These are phyloP conservation scores for Leccinum arenicola DNA, from an alignment of 768 basidiomycete species.

Conservation along the genomic window DNA sequence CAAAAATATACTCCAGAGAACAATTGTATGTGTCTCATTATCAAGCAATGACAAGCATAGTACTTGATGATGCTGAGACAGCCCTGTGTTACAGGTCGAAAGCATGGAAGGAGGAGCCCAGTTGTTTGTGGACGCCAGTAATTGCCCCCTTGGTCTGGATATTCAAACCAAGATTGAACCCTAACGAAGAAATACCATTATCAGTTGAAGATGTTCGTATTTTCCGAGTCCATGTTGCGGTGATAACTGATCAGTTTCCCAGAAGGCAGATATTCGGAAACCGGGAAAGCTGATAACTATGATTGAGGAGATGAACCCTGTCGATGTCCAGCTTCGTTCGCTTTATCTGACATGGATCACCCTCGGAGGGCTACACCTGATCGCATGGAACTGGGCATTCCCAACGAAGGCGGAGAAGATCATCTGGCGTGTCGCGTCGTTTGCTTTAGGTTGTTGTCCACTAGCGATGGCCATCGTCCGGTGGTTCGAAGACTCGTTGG, in stretches of 20 bases:
- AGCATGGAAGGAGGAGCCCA: not conserved
- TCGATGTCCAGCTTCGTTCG: not conserved
- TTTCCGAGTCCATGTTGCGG: too few species aligned
- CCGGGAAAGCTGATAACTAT: not conserved
- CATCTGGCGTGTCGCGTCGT: not conserved
- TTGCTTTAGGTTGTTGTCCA: not conserved
- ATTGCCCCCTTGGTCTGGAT: not conserved
- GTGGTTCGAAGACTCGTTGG: not conserved
- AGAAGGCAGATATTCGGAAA: not conserved
- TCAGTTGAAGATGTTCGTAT: not conserved
- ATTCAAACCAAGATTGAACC: not conserved
- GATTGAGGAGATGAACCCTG: not conserved
- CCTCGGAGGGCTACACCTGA: not conserved
- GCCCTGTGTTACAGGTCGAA: not conserved
- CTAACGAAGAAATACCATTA: not conserved
- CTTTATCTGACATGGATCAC: not conserved
- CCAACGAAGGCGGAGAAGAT: not conserved
- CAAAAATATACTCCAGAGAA: not conserved
- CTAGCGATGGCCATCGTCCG: not conserved
- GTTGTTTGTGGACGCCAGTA: not conserved
- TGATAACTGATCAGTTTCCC: not conserved
- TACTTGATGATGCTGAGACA: not conserved
- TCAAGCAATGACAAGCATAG: not conserved
- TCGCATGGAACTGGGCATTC: conserved; percentile 4
- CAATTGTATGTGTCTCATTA: not conserved